These are phyloP conservation scores for Skeletonema marinoi DNA, from an alignment of 108 stramenopile genomes.

Conservation along the genomic window DNA sequence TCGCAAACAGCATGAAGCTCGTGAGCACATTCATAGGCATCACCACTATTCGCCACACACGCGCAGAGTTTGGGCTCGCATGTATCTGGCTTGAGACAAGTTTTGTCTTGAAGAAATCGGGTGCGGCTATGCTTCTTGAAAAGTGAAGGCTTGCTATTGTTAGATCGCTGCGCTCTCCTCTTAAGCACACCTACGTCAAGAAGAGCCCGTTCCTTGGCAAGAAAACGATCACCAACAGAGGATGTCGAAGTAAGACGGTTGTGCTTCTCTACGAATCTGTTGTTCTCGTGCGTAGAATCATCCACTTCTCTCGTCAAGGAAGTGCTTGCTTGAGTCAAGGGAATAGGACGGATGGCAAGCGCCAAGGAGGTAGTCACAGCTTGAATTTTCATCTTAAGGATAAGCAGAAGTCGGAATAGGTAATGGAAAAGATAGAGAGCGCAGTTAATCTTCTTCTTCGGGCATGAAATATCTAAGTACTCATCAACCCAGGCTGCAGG, in stretches of 20 bases:
- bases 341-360: background rate
- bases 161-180: background rate
- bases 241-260: background rate
- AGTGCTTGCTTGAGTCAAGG: background rate
- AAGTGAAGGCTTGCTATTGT: background rate
- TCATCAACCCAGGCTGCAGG: too few relatives aligned
- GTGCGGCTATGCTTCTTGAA: background rate
- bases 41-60: slow-evolving; percentile 3
- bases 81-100: slow-evolving; percentile 13
- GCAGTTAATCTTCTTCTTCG: too few relatives aligned
- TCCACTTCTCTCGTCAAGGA: background rate
- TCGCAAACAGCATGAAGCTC: slow-evolving; percentile 20
- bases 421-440: too few relatives aligned
- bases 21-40: background rate
- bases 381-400: background rate
- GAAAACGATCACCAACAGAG: background rate
- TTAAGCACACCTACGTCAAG: background rate
- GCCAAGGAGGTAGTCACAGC: background rate
- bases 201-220: background rate
- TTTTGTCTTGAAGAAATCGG: background rate
- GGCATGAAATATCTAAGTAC: too few relatives aligned
- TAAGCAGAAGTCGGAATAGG: too few relatives aligned
- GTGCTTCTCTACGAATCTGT: background rate
- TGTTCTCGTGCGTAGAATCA: background rate
- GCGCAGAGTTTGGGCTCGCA: slow-evolving; percentile 24